A percentile compares a stretch with the other conserved stretches of the same genome.
Evolutionary conservation across 2,329 filamentous ascomycete species (phyloP).

Genomic region (Mycosphaerella sp.): DNA sequence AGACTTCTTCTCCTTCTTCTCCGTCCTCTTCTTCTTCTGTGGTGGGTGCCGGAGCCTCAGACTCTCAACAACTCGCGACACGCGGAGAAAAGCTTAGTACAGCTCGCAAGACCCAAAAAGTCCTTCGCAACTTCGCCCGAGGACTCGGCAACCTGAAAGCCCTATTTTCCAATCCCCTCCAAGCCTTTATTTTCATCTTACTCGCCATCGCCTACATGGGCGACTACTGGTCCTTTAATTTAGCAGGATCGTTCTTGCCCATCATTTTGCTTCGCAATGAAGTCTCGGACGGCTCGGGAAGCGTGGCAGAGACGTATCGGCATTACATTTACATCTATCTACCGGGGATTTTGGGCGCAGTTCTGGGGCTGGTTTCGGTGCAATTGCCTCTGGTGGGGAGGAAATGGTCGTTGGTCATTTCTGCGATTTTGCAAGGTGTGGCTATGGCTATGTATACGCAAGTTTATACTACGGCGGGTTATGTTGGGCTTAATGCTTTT

Average conservation of each 20-base stretch:
- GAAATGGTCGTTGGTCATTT: conserved; percentile 43
- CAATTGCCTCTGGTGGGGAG: conserved; percentile 39
- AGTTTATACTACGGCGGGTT: conserved; percentile 43
- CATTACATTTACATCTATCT: conserved; percentile 51
- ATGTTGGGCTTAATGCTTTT: conserved; percentile 47
- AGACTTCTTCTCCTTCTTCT: neutral
- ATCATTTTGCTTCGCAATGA: conserved; percentile 40
- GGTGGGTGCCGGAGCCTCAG: conserved; percentile 7
- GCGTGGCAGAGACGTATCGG: conserved; percentile 41
- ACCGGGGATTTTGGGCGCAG: conserved; percentile 48
- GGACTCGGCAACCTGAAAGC: conserved; percentile 26
- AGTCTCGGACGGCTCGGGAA: neutral
- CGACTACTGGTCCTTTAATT: conserved; percentile 48
- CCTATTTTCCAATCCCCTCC: conserved; percentile 40
- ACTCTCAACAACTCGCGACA: conserved; percentile 10
- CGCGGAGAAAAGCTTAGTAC: neutral
- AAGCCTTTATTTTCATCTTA: conserved; percentile 43
- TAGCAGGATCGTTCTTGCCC: conserved; percentile 45
- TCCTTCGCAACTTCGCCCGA: conserved; percentile 28
- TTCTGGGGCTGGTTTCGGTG: conserved; percentile 47
- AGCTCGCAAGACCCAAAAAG: conserved; percentile 7
- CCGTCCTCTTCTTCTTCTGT: too few species aligned
- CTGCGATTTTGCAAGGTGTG: conserved; percentile 39
- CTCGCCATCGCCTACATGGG: conserved; percentile 49
- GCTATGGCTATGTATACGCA: conserved; percentile 43